Conservation (phyloP, 2,329 filamentous ascomycete genomes). For the Calonectria henricotiae region DNA sequence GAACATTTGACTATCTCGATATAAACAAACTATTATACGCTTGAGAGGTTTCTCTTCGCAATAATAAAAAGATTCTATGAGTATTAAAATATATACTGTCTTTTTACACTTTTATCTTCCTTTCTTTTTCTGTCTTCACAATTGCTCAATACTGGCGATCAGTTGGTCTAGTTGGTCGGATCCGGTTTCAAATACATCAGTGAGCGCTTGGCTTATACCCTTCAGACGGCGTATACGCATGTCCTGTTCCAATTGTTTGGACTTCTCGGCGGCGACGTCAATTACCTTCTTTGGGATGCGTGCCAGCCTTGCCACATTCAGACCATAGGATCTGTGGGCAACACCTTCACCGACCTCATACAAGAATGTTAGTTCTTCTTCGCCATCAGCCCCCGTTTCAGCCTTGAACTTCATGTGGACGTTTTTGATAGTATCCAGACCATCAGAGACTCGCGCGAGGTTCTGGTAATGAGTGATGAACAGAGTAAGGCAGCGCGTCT, state of each 20-base stretch:
- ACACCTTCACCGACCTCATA: conserved; percentile 95
- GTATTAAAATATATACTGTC: conserved; percentile 3
- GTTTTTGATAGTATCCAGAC: conserved; percentile 82
- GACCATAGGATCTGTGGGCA: conserved; percentile 92
- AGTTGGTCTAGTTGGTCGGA: conserved; percentile 69
- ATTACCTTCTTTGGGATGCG: conserved; percentile 84
- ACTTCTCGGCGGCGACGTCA: conserved; percentile 85
- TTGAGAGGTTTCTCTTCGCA: background rate
- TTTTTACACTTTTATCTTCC: background rate
- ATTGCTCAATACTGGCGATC: conserved; percentile 72
- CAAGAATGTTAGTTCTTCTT: conserved; percentile 91
- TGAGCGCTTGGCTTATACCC: conserved; percentile 64
- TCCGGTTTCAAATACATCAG: conserved; percentile 59
- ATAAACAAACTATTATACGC: no score
- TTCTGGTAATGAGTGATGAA: conserved; percentile 99
- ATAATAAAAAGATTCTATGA: background rate
- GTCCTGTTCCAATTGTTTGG: conserved; percentile 83
- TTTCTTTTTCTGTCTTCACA: conserved; percentile 59
- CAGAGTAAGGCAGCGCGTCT: conserved; percentile 84
- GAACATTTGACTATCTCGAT: background rate
- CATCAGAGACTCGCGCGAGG: conserved; percentile 79
- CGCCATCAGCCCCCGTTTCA: conserved; percentile 62
- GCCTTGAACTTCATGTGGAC: conserved; percentile 92
- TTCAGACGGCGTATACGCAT: conserved; percentile 76
- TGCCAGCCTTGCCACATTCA: conserved; percentile 93